Percentiles rank a stretch among this genome's conserved stretches.
phyloP scores from a whole-genome alignment of 306 rosid genomes.

The Ammopiptanthus mongolicus region DNA sequence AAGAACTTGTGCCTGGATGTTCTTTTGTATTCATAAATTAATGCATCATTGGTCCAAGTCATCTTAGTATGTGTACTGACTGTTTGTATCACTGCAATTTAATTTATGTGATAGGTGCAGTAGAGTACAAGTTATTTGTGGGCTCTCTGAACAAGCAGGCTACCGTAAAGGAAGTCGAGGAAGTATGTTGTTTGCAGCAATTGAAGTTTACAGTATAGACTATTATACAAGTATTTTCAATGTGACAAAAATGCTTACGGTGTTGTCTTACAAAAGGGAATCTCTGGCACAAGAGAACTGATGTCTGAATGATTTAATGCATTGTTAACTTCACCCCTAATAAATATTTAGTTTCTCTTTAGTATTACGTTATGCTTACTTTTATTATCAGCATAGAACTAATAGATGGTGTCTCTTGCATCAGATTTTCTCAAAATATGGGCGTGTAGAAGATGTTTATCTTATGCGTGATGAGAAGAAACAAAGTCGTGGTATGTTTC shows the following conservation, averaged over 20 bases:
- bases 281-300: conserved; percentile 1
- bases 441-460: conserved; percentile 91
- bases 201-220: conserved; percentile 15
- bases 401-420: conserved; percentile 26
- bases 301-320: not conserved
- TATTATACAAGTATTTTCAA: not conserved
- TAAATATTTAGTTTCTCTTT: not conserved
- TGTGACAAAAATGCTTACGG: not conserved
- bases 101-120: conserved; percentile 65
- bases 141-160: conserved; percentile 94
- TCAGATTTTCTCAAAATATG: conserved; percentile 84
- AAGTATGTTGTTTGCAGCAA: conserved; percentile 49
- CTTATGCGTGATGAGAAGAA: conserved; percentile 93
- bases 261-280: conserved; percentile 1
- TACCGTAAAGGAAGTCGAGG: conserved; percentile 81
- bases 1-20: not conserved
- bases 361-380: not conserved
- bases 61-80: conserved; percentile 19
- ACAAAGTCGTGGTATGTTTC: conserved; percentile 84
- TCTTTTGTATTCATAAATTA: not conserved
- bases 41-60: not conserved
- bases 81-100: conserved; percentile 27
- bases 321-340: not conserved
- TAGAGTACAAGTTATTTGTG: conserved; percentile 92
- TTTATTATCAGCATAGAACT: conserved; percentile 21